Evolutionary conservation across 139 green algal genomes (phyloP).

Genomic region (Micractinium sp.): DNA sequence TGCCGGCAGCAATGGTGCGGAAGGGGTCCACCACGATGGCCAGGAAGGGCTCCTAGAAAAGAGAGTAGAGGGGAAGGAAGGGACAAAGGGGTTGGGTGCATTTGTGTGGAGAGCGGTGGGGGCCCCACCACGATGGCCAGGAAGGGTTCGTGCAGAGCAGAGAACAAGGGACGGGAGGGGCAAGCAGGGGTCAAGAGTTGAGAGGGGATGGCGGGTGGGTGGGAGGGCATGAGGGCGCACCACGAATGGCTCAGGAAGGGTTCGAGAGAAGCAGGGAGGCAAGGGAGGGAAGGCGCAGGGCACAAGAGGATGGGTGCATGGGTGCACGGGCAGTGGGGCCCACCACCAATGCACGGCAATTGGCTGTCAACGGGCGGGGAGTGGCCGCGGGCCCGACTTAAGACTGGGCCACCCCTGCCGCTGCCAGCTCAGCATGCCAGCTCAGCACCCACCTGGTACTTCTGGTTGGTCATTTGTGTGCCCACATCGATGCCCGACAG

Average conservation of each 20-base stretch:
- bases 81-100: too few relatives aligned
- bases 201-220: not conserved
- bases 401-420: not conserved
- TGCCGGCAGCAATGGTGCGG: slow-evolving; percentile 94
- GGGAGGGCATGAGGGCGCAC: not conserved
- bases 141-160: slow-evolving; percentile 89
- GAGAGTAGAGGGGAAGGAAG: not conserved
- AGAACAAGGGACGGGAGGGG: not conserved
- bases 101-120: not conserved
- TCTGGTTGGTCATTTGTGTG: slow-evolving; percentile 92
- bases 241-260: too few relatives aligned
- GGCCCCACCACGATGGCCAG: slow-evolving; percentile 98
- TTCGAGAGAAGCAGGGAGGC: too few relatives aligned
- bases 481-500: slow-evolving; percentile 92
- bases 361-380: not conserved
- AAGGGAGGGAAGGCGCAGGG: not conserved
- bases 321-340: too few relatives aligned
- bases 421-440: not conserved
- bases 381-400: too few relatives aligned
- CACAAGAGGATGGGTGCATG: not conserved
- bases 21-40: slow-evolving; percentile 98
- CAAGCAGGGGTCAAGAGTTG: not conserved
- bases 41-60: slow-evolving; percentile 87
- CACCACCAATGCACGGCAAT: not conserved
- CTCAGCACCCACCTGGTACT: slow-evolving; percentile 62